Evolutionary conservation across 176 grass and related monocot species (phyloP), one percentile per base, ranked within the genome.

Genomic region (Zoysia pacifica): DNA sequence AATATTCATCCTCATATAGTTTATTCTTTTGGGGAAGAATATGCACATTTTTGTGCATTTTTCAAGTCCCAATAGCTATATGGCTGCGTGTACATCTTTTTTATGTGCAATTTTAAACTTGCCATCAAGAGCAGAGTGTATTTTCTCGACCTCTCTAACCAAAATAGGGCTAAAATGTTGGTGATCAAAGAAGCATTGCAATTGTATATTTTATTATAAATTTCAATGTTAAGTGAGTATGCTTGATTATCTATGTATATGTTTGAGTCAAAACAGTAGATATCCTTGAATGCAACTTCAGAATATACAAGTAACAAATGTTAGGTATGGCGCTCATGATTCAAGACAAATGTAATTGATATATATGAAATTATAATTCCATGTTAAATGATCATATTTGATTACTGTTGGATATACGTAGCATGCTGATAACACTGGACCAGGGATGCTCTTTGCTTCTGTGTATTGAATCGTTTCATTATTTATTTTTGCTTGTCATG

Each of bases 41-140:
- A 89, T 72, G 58, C 87, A 77, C 59, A 67, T 53, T 72, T 49
- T 67, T 81, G 76, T 69, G 69, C 70, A 58, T 64, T 75, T 84
- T 56, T 64, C 28, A 64, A 49, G 19, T 63, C 36, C 47, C 12
- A 54, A 65, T 65, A 82, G 51, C 11, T 56, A 83, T 83, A 15
- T 35, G 87, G 48, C 16, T 16, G 70, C 78, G n/a, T 75, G 65
- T 70, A 88, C 73, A 52, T 19, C 60, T 81, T 81, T 44, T 81
- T 46, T 19, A 51, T 48, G 52, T 87, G 50, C 84, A 73, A 67
- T 86, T 75, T 60, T 35, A 68, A 74, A 28, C 19, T 41, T 80
- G 44, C 10, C 38, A 6, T 76, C 51, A 56, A 15, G 19, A 42
- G 41, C 53, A 67, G 68, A 19, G 67, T 80, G 55, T 75, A n/a